Percentiles rank a stretch among this genome's conserved stretches.
These are phyloP conservation scores for Dryas drummondii DNA, from an alignment of 306 rosid genomes.

Conservation along the genomic window DNA sequence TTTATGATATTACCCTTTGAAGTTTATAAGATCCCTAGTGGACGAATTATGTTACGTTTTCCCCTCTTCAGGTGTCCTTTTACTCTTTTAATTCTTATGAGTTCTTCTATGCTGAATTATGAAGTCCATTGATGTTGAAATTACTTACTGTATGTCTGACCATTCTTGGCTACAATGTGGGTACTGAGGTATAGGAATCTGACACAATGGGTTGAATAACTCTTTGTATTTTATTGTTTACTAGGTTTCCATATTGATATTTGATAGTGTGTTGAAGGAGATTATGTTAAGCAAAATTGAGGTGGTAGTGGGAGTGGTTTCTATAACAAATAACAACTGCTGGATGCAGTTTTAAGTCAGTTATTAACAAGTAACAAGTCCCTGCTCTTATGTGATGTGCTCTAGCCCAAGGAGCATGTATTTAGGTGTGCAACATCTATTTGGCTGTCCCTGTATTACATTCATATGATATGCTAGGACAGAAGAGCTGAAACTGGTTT, in stretches of 20 bases:
- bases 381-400: not conserved
- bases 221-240: not conserved
- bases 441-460: not conserved
- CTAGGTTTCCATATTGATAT: not conserved
- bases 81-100: not conserved
- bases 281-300: not conserved
- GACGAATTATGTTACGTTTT: not conserved
- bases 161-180: slow-evolving; percentile 4
- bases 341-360: slow-evolving; percentile 5
- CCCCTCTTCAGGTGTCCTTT: not conserved
- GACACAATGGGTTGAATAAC: not conserved
- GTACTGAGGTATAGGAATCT: not conserved
- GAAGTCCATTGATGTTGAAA: slow-evolving; percentile 27
- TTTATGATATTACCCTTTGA: slow-evolving; percentile 10
- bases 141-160: not conserved
- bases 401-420: not conserved
- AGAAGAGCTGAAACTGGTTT: not conserved
- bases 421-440: not conserved
- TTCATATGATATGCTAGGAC: not conserved
- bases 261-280: slow-evolving; percentile 13
- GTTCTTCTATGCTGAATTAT: slow-evolving; percentile 4
- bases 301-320: not conserved
- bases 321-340: not conserved
- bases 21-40: not conserved
- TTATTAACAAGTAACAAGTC: not conserved